A percentile compares a stretch with the other conserved stretches of the same genome.
Conservation (phyloP, 805 yeast genomes). For the Metschnikowia aberdeeniae region DNA sequence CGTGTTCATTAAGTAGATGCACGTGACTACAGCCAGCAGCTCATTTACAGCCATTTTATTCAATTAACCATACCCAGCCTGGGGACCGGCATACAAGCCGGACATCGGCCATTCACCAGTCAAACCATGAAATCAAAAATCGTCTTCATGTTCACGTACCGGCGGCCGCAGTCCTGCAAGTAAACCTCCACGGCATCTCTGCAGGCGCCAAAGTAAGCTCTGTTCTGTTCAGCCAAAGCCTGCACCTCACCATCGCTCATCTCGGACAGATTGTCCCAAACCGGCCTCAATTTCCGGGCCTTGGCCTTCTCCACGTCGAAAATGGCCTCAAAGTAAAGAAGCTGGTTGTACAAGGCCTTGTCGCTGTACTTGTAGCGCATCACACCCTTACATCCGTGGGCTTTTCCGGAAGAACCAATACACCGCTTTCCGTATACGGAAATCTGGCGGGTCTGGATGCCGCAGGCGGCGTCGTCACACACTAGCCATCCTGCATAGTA, state of each 20-base stretch:
- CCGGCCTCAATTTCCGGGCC: conserved; percentile 49
- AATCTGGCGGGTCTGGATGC: conserved; percentile 73
- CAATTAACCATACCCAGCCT: too few relatives aligned
- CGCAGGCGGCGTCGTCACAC: conserved; percentile 86
- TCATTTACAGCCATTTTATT: too few relatives aligned
- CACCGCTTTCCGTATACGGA: conserved; percentile 89
- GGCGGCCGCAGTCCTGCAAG: conserved; percentile 75
- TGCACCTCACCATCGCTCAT: conserved; percentile 51
- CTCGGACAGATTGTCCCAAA: not conserved
- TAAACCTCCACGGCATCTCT: conserved; percentile 66
- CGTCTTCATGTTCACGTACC: conserved; percentile 80
- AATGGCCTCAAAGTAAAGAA: conserved; percentile 69
- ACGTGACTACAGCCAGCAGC: too few relatives aligned
- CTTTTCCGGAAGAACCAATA: conserved; percentile 58
- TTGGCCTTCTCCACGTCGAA: conserved; percentile 82
- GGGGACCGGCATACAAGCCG: too few relatives aligned
- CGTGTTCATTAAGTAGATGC: too few relatives aligned
- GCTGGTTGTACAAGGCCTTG: conserved; percentile 79
- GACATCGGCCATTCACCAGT: not conserved
- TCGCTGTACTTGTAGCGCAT: conserved; percentile 76
- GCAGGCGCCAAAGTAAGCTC: conserved; percentile 52
- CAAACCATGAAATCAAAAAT: conserved; percentile 61
- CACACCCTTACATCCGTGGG: conserved; percentile 70
- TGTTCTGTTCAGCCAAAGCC: conserved; percentile 77
- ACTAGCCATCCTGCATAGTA: conserved; percentile 84